A percentile compares a stretch with the other conserved stretches of the same genome.
These are phyloP conservation scores for Penicillium robsamsonii DNA, from an alignment of 495 filamentous ascomycete species.

Conservation along the genomic window DNA sequence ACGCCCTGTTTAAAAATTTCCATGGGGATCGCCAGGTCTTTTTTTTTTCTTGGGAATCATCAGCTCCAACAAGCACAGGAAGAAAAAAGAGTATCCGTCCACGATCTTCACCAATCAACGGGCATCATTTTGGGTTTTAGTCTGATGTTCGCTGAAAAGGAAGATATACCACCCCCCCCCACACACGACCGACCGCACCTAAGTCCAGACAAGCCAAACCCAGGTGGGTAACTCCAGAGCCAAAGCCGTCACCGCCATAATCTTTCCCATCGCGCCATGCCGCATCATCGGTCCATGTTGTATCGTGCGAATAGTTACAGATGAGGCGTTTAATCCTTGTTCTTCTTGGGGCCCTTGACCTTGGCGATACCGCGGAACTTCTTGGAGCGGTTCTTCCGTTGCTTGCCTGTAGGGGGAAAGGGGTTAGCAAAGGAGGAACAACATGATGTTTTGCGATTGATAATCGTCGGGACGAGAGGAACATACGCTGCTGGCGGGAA, in stretches of 20 bases:
- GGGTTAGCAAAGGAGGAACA: not conserved
- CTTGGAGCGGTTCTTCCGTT: conserved; percentile 99
- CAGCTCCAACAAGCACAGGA: conserved; percentile 19
- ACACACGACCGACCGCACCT: conserved; percentile 26
- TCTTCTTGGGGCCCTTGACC: conserved; percentile 81
- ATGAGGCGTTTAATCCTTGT: conserved; percentile 47
- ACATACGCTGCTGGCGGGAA: conserved; percentile 98
- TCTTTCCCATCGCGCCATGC: conserved; percentile 21
- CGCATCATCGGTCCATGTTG: conserved; percentile 20
- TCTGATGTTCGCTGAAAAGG: conserved; percentile 17
- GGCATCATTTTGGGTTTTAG: conserved; percentile 17
- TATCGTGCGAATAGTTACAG: conserved; percentile 17
- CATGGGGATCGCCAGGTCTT: conserved; percentile 25
- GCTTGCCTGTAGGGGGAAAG: conserved; percentile 74
- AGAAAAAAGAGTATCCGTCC: conserved; percentile 14
- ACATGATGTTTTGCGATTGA: not conserved
- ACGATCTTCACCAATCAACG: conserved; percentile 15
- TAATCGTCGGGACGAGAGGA: not conserved
- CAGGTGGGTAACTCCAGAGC: conserved; percentile 22
- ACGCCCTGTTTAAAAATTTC: conserved; percentile 23
- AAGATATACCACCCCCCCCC: conserved; percentile 14
- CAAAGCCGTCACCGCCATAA: conserved; percentile 26
- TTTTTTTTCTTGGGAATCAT: conserved; percentile 15
- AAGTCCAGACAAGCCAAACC: conserved; percentile 10
- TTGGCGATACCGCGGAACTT: conserved; percentile 93